Evolutionary conservation across 441 rosid genomes (phyloP).

Genomic region (Capsella rubella): DNA sequence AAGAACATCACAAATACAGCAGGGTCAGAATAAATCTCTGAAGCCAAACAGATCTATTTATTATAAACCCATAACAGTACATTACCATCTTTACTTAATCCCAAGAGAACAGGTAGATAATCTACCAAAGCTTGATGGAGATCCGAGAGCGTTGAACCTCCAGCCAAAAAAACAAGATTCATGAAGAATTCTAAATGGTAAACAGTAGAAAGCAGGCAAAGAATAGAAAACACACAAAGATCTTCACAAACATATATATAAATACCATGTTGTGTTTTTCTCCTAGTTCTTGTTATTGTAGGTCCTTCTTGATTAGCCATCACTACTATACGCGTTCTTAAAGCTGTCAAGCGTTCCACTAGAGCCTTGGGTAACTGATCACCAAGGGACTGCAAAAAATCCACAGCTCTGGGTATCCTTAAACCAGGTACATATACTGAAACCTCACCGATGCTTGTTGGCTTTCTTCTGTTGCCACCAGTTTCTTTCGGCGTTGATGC

Average conservation of each 20-base stretch:
- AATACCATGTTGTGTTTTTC: slow-evolving; percentile 92
- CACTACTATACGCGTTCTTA: slow-evolving; percentile 92
- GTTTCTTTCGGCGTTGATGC: slow-evolving; percentile 79
- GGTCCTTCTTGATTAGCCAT: slow-evolving; percentile 99
- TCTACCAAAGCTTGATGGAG: slow-evolving; percentile 98
- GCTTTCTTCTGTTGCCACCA: slow-evolving; percentile 81
- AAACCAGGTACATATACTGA: slow-evolving; percentile 92
- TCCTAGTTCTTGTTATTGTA: slow-evolving; percentile 83
- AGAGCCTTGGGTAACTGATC: slow-evolving; percentile 73
- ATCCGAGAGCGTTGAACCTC: slow-evolving; percentile 93
- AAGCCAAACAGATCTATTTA: slow-evolving; percentile 34
- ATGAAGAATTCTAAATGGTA: slow-evolving; percentile 26
- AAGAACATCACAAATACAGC: slow-evolving; percentile 28
- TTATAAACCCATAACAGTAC: slow-evolving; percentile 9
- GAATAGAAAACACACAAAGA: slow-evolving; percentile 25
- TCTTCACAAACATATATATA: slow-evolving; percentile 39
- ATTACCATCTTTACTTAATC: slow-evolving; percentile 83
- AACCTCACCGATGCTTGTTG: slow-evolving; percentile 87
- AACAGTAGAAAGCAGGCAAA: slow-evolving; percentile 18
- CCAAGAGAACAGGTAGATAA: slow-evolving; percentile 91
- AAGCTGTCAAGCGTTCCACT: slow-evolving; percentile 79
- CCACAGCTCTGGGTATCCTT: slow-evolving; percentile 89
- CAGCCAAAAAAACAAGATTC: slow-evolving; percentile 49
- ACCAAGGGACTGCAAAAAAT: slow-evolving; percentile 79
- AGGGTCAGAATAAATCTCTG: slow-evolving; percentile 31